These are phyloP conservation scores for Sclerotinia borealis DNA, from an alignment of 2,329 filamentous ascomycete genomes.

Conservation along the genomic window DNA sequence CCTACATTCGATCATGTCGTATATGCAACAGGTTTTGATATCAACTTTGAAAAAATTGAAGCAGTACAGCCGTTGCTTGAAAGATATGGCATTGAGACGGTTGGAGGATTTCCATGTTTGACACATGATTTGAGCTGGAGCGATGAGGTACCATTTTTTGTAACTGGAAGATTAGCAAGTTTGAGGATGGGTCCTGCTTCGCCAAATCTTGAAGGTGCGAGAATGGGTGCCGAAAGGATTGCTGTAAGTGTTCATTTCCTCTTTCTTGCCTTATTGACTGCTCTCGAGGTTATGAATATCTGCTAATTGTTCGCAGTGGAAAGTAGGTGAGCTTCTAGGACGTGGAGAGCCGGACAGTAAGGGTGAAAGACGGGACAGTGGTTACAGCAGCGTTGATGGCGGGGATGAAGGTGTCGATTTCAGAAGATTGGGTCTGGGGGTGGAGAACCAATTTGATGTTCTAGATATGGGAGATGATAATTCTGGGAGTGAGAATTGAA, in stretches of 20 bases:
- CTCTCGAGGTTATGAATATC: background rate
- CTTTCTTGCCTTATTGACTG: background rate
- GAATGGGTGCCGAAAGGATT: constrained; percentile 63
- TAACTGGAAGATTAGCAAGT: constrained; percentile 61
- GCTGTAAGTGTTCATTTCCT: constrained; percentile 11
- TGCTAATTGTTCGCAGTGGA: constrained; percentile 15
- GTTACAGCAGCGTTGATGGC: constrained; percentile 13
- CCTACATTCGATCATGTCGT: constrained; percentile 38
- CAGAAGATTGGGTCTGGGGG: constrained; percentile 22
- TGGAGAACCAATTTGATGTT: constrained; percentile 24
- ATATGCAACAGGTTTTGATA: constrained; percentile 61
- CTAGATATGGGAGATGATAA: background rate
- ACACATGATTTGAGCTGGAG: constrained; percentile 74
- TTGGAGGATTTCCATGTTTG: constrained; percentile 64
- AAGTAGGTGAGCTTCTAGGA: constrained; percentile 20
- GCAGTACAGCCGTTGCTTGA: constrained; percentile 54
- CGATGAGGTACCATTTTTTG: constrained; percentile 65
- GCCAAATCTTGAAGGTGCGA: constrained; percentile 67
- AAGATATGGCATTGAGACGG: constrained; percentile 54
- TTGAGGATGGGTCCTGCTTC: constrained; percentile 66
- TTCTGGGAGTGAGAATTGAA: background rate
- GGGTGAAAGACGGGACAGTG: constrained; percentile 12
- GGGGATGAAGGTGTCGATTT: constrained; percentile 18
- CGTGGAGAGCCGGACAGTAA: background rate
- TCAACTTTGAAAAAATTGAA: constrained; percentile 54